Base-by-base conservation (phyloP, 345 rosid species). In the Euphorbia peplus region DNA sequence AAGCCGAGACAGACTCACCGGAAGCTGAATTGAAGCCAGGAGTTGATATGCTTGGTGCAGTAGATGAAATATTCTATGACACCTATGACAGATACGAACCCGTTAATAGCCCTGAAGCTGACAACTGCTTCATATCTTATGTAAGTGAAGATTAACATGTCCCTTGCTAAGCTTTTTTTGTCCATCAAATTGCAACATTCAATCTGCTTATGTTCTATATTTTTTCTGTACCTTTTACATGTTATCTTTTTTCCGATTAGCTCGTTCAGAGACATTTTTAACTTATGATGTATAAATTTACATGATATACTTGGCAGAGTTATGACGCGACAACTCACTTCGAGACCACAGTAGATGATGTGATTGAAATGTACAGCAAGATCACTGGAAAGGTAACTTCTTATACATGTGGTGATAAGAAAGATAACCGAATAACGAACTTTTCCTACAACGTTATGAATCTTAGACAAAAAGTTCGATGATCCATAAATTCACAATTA, bases 301-400 rank as follows among this genome's bases (percentile, higher is more conserved):
- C 9, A 66, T 60, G 15, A 44, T 39, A 67, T 37, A 63, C 42
- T 58, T 70, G 67, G 76, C 85, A 93, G 97, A 83, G 87, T 66
- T 93, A 87, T 64, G 95, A 91, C 71, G 86, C 90, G 72, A 86
- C 96, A n/a, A 87, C 96, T 53, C 98, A 92, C 70, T 88, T 92
- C 66, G 96, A 88, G 83, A 80, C 87, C 67, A 92, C 96, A 1
- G 90, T 88, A 48, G 69, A 48, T 7, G 93, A 90, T 79, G 97
- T 93, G 63, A 83, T 93, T 60, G 78, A 79, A 65, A 86, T 84
- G 86, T 93, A 93, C 76, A 79, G 76, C 65, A 87, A 77, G 80
- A 90, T 93, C 61, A 93, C 96, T 55, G 96, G 98, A 71, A 93
- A 90, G 97, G 97, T 93, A 75, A 42, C 15, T 13, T 16, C 37